Evolutionary conservation across 2,329 filamentous ascomycete species (phyloP), one percentile per base, ranked within the genome.

Genomic region (Trichophyton rubrum): DNA sequence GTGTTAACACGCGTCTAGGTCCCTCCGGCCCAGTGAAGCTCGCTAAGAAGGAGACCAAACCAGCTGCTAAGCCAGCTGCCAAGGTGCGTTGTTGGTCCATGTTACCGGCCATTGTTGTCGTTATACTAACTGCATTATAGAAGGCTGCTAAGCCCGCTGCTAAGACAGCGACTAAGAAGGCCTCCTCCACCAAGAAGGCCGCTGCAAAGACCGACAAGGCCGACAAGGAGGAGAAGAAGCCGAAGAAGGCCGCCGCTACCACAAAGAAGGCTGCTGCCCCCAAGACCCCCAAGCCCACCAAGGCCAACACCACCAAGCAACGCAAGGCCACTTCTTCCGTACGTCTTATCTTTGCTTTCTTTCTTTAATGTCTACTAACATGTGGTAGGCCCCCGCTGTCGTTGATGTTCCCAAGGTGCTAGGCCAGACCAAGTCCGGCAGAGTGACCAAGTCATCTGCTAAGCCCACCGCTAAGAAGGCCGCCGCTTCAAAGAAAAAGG

Each of bases 1-100:
- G 24, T 51, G 30, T 38, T 73, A 64, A 74, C 70, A 65, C 68
- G 66, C 68, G 62, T 59, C 41, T 27, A 90, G 87, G 88, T 69
- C 82, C 89, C 62, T 96, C 90, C 65, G 90, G 90, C 63, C 88
- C 89, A 67, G 90, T 93, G 76, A 96, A 96, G 86, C 86, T 96
- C 63, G 87, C 87, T 62, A 92, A 92, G 85, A 90, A 90, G 80
- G 81, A 82, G 60, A 35, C 11, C 27, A 55, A 80, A 66, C 58
- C 71, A 43, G 68, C 69, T 65, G 69, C 73, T 57, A 68, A 77
- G 71, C 71, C 75, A 59, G 70, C 75, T 60, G 64, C 64, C 17
- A 68, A 68, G 62, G 62, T 64, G 58, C 17, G 59, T 41, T 24
- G 56, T 41, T 9, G 49, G 11, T 38, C 33, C 33, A 38, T 38